These are phyloP conservation scores for Amylocarpus encephaloides DNA, from an alignment of 2,329 filamentous ascomycete genomes.

Conservation along the genomic window DNA sequence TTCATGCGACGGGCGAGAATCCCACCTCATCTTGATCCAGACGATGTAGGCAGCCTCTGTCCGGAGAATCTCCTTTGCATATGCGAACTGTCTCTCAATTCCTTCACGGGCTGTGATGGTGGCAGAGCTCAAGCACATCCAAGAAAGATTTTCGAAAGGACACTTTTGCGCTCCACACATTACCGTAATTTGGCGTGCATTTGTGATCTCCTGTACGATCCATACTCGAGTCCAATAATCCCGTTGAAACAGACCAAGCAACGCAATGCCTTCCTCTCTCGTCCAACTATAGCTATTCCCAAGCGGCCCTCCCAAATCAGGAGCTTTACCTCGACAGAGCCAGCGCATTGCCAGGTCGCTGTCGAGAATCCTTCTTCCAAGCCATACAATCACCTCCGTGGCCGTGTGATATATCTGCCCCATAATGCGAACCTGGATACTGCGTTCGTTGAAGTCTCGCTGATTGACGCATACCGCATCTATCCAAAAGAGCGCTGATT, in stretches of 20 bases:
- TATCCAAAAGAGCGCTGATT: background rate
- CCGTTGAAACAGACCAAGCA: background rate
- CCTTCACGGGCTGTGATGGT: background rate
- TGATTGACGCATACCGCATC: constrained; percentile 21
- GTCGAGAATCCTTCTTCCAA: constrained; percentile 6
- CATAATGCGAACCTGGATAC: constrained; percentile 22
- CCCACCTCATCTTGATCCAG: background rate
- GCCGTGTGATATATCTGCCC: constrained; percentile 19
- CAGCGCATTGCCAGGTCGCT: too few relatives aligned
- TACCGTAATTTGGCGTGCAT: background rate
- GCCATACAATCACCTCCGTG: constrained; percentile 18
- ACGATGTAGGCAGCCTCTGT: too few relatives aligned
- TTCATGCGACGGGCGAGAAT: background rate
- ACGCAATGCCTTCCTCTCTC: background rate
- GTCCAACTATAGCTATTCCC: too few relatives aligned
- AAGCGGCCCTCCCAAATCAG: too few relatives aligned
- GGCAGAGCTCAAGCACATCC: background rate
- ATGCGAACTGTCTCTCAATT: background rate
- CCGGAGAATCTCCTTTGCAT: too few relatives aligned
- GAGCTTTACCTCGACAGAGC: too few relatives aligned
- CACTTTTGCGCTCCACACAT: background rate
- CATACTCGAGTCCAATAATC: background rate
- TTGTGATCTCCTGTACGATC: background rate
- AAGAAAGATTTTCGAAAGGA: background rate
- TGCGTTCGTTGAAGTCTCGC: constrained; percentile 15